phyloP scores from a whole-genome alignment of 192 early-diverging fungal species.

The Powellomyces hirtus region DNA sequence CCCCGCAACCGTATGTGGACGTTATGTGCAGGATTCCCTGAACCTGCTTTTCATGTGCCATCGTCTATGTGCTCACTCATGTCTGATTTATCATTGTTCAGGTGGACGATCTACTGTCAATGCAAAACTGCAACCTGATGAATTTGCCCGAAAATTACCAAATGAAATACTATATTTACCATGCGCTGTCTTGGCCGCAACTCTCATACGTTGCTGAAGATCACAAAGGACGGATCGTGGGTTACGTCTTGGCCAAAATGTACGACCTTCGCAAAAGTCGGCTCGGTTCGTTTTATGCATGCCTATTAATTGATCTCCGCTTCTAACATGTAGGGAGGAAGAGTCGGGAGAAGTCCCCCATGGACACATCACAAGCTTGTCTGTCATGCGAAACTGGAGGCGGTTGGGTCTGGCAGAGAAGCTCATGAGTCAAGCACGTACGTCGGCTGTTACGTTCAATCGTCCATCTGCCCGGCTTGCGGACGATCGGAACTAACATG shows the following conservation, averaged over 20 bases:
- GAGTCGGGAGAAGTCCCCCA: conserved; percentile 64
- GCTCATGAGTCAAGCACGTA: conserved; percentile 90
- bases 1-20: conserved; percentile 69
- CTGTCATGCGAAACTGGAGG: conserved; percentile 95
- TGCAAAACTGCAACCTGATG: conserved; percentile 96
- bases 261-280: too few relatives aligned
- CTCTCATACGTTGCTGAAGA: conserved; percentile 95
- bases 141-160: conserved; percentile 99
- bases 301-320: too few relatives aligned
- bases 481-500: not conserved
- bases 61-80: not conserved
- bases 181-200: conserved; percentile 59
- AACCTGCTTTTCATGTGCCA: not conserved
- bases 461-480: too few relatives aligned
- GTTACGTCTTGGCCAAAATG: conserved; percentile 98
- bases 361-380: conserved; percentile 96
- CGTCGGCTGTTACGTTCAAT: conserved; percentile 23
- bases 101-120: conserved; percentile 82
- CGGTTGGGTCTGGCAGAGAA: conserved; percentile 95
- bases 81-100: conserved; percentile 21
- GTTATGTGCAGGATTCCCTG: too few relatives aligned
- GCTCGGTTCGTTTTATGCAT: too few relatives aligned
- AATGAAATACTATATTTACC: conserved; percentile 93
- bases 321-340: conserved; percentile 85
- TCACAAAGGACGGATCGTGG: conserved; percentile 86